phyloP scores from a whole-genome alignment of 148 eudicot species.

The Polygonum maritimum region DNA sequence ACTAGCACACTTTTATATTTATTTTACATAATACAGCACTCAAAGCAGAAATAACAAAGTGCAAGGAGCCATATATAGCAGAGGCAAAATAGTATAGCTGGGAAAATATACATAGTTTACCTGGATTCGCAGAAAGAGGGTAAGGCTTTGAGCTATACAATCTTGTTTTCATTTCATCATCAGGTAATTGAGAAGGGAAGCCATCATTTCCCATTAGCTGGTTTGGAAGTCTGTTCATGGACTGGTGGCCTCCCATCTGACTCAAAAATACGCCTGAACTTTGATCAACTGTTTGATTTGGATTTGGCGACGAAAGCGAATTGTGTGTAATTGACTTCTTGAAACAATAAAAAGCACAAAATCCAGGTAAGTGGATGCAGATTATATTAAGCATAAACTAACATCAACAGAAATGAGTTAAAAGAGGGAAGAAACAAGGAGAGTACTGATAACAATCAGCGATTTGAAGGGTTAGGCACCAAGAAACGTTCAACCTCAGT shows the following conservation, averaged over 20 bases:
- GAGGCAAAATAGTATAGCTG: neutral
- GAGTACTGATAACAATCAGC: neutral
- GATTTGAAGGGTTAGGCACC: neutral
- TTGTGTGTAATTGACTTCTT: conserved; percentile 20
- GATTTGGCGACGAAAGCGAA: conserved; percentile 18
- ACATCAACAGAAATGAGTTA: neutral
- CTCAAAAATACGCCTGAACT: conserved; percentile 21
- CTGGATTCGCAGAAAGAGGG: conserved; percentile 32
- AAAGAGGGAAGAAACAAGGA: neutral
- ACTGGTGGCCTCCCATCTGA: conserved; percentile 22
- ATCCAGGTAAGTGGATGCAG: conserved; percentile 2
- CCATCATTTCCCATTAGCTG: conserved; percentile 22
- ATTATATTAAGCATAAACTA: neutral
- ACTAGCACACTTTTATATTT: no score
- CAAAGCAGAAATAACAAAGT: neutral
- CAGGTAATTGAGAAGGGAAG: conserved; percentile 24
- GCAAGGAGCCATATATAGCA: neutral
- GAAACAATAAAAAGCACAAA: conserved; percentile 9
- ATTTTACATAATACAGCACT: neutral
- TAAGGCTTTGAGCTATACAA: conserved; percentile 25
- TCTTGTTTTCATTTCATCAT: conserved; percentile 19
- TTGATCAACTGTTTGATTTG: conserved; percentile 26
- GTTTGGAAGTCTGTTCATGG: conserved; percentile 17
- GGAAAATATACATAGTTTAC: conserved; percentile 12
- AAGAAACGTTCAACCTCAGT: neutral